Base-by-base conservation (phyloP, 164 flowering plant genomes). In the Vitis cinerea region DNA sequence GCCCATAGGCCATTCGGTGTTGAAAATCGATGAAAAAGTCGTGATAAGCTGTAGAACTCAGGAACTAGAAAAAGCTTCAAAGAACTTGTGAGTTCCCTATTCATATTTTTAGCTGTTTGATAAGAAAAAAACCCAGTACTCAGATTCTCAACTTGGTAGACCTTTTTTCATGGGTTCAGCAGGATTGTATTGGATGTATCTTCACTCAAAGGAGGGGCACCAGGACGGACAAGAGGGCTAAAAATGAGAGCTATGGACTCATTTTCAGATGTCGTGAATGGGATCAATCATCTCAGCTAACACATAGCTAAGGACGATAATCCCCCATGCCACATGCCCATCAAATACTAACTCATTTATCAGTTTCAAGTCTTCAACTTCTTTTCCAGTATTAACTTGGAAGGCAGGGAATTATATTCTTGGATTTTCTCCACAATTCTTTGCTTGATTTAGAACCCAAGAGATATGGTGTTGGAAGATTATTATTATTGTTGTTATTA, bases 121-220 rank as follows among this genome's bases (percentile, higher is more conserved):
- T 37, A 37, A 14, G 53, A 48, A 29, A 52, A n/a, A 56, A 37
- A 16, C 30, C 51, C 8, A 63, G 23, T 56, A 48, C 15, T 13
- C 48, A 64, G 37, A 60, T 52, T 50, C 14, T 50, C 27, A 29
- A 31, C n/a, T 37, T 51, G 49, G 14, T n/a, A 9, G 2, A 10
- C 29, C n/a, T 11, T 50, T 15, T 29, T 10, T 63, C 17, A 50
- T 67, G 37, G 27, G 44, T 57, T 57, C 31, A 74, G 70, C 85
- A 94, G 97, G 83, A 79, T 86, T 76, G 79, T 82, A 61, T 78
- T 95, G 75, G 97, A 92, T 72, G 81, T 84, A 16, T 87, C 94
- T 63, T 82, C 87, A 3, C 76, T 90, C n/a, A 88, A 84, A 75
- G 98, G 97, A 54, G 98, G 99, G 16, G 93, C 96, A 13, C 99